Percentiles rank a stretch among this genome's conserved stretches.
phyloP scores from a whole-genome alignment of 2,329 filamentous ascomycete genomes.

The Monosporascus sp. region DNA sequence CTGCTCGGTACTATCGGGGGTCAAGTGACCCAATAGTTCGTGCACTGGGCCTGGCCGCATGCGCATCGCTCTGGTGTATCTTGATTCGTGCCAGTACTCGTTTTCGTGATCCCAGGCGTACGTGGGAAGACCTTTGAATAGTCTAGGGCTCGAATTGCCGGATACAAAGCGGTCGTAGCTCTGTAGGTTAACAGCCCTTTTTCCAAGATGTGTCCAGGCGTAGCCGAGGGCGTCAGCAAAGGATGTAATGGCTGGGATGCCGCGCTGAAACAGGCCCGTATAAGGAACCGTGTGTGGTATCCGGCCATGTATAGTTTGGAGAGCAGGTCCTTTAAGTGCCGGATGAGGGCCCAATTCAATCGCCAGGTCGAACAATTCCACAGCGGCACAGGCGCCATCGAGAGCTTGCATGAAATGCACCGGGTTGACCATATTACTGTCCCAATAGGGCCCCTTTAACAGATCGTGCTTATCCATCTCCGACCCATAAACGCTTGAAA shows the following conservation, averaged over 20 bases:
- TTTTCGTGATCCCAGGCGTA: slow-evolving; percentile 12
- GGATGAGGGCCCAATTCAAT: slow-evolving; percentile 32
- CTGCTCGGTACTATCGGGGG: slow-evolving; percentile 2
- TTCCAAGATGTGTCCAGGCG: not conserved
- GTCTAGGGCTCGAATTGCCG: not conserved
- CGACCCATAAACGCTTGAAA: slow-evolving; percentile 3
- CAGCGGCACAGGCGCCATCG: not conserved
- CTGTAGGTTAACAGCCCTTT: not conserved
- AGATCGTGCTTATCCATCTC: not conserved
- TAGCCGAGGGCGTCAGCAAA: not conserved
- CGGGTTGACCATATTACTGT: slow-evolving; percentile 26
- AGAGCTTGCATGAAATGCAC: slow-evolving; percentile 29
- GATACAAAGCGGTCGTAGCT: not conserved
- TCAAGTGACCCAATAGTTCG: slow-evolving; percentile 7
- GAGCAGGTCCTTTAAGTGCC: slow-evolving; percentile 29
- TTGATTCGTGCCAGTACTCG: slow-evolving; percentile 12
- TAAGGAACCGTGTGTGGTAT: not conserved
- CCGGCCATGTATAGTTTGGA: slow-evolving; percentile 20
- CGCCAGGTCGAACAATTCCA: slow-evolving; percentile 12
- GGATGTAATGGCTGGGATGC: not conserved
- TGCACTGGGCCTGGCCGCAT: not conserved
- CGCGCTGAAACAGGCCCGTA: not conserved
- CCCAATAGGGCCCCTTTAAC: slow-evolving; percentile 24
- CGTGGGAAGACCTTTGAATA: slow-evolving; percentile 5
- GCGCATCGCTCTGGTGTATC: slow-evolving; percentile 2